Conservation (phyloP, 306 rosid genomes). For the Cicer bijugum region DNA sequence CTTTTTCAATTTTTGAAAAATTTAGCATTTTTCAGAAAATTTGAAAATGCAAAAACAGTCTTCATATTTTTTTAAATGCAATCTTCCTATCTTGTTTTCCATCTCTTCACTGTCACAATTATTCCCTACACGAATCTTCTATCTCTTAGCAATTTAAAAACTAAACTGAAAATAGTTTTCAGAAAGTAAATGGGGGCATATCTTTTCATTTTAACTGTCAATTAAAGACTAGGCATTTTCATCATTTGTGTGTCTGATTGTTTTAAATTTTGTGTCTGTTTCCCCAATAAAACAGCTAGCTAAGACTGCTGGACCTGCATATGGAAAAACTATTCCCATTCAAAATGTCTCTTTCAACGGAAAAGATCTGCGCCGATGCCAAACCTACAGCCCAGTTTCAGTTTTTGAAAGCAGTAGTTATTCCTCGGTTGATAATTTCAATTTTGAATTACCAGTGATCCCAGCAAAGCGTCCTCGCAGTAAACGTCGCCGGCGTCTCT, state of each 20-base stretch:
- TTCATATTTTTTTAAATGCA: no score
- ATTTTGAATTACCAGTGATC: slow-evolving; percentile 44
- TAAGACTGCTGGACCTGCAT: slow-evolving; percentile 42
- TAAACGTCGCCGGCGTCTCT: slow-evolving; percentile 57
- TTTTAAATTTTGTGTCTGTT: slow-evolving; percentile 12
- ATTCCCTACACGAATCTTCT: no score
- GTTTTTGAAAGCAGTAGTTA: slow-evolving; percentile 72
- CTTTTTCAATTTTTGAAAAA: no score
- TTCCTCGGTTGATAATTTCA: slow-evolving; percentile 58
- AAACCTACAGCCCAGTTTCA: slow-evolving; percentile 73
- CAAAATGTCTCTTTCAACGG: slow-evolving; percentile 44
- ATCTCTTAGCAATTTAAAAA: no score
- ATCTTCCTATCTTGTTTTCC: no score
- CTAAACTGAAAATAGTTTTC: no score
- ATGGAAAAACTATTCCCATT: slow-evolving; percentile 39
- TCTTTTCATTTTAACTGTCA: not conserved
- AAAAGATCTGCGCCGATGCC: slow-evolving; percentile 52
- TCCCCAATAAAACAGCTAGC: slow-evolving; percentile 42
- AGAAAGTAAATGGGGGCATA: no score
- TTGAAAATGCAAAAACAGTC: no score
- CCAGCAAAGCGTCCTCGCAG: slow-evolving; percentile 65
- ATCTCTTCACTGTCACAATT: no score
- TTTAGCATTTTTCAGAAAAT: no score
- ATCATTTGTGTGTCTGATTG: slow-evolving; percentile 35
- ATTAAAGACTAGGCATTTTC: not conserved